Evolutionary conservation across 2,329 filamentous ascomycete genomes (phyloP).

Genomic region (Fusarium ambrosium): DNA sequence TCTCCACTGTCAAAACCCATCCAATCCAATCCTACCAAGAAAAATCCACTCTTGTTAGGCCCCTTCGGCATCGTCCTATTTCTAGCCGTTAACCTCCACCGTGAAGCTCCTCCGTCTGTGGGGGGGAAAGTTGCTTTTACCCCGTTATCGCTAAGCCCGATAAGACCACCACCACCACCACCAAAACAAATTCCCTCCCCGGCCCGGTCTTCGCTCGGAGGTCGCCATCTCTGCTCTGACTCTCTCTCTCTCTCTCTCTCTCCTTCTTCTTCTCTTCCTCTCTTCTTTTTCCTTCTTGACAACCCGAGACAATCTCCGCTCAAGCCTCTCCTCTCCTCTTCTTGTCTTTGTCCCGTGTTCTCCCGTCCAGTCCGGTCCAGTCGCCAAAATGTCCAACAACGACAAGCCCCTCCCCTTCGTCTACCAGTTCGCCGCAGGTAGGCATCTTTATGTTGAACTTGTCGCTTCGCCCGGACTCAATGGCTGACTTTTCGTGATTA

Average conservation of each 20-base stretch:
- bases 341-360: slow-evolving; percentile 9
- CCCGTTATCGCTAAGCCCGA: slow-evolving; percentile 43
- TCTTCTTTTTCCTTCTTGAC: not conserved
- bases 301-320: slow-evolving; percentile 31
- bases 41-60: slow-evolving; percentile 3
- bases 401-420: slow-evolving; percentile 87
- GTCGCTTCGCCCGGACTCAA: slow-evolving; percentile 13
- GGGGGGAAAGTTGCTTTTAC: slow-evolving; percentile 24
- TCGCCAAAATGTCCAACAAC: slow-evolving; percentile 53
- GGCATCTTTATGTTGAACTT: slow-evolving; percentile 51
- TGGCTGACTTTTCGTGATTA: slow-evolving; percentile 53
- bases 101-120: slow-evolving; percentile 4
- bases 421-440: slow-evolving; percentile 95
- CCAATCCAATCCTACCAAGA: slow-evolving; percentile 5
- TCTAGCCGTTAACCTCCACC: slow-evolving; percentile 21
- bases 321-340: slow-evolving; percentile 16
- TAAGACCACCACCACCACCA: slow-evolving; percentile 46
- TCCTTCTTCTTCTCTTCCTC: slow-evolving; percentile 23
- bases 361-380: slow-evolving; percentile 16
- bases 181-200: slow-evolving; percentile 49
- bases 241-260: not conserved
- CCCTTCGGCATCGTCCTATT: slow-evolving; percentile 25
- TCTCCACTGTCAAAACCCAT: slow-evolving; percentile 18
- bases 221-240: slow-evolving; percentile 36
- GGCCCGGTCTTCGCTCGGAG: slow-evolving; percentile 47